A percentile compares a stretch with the other conserved stretches of the same genome.
Evolutionary conservation across 805 yeast species (phyloP).

Genomic region (Dipodascopsis uninucleata): DNA sequence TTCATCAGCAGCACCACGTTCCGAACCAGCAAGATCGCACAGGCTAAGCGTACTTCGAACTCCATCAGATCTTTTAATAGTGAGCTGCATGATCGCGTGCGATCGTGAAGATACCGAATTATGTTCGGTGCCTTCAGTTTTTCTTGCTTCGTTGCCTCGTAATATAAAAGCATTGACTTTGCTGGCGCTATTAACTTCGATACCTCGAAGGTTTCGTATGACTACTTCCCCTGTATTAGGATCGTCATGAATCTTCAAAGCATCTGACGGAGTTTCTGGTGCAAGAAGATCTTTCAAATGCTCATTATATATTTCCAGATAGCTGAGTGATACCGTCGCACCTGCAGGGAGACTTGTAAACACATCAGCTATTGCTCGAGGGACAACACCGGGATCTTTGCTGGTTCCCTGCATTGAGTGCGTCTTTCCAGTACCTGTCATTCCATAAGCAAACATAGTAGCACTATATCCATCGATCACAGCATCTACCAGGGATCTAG

Average conservation of each 20-base stretch:
- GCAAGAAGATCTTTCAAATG: conserved; percentile 71
- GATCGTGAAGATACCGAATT: conserved; percentile 85
- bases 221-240: conserved; percentile 59
- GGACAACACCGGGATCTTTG: conserved; percentile 65
- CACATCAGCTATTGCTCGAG: conserved; percentile 58
- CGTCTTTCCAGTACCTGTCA: conserved; percentile 93
- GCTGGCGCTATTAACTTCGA: conserved; percentile 50
- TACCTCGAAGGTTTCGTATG: conserved; percentile 70
- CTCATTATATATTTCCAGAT: conserved; percentile 85
- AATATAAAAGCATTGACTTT: conserved; percentile 60
- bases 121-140: conserved; percentile 85
- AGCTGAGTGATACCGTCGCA: conserved; percentile 57
- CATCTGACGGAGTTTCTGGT: conserved; percentile 43
- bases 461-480: conserved; percentile 64
- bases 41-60: conserved; percentile 55
- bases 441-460: conserved; percentile 89
- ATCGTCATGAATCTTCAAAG: conserved; percentile 76
- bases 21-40: conserved; percentile 98
- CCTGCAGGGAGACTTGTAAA: conserved; percentile 46
- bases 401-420: conserved; percentile 75
- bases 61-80: conserved; percentile 42
- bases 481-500: conserved; percentile 50
- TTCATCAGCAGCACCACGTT: conserved; percentile 65
- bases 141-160: conserved; percentile 68
- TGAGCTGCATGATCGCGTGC: conserved; percentile 79